Conservation (phyloP, 768 basidiomycete species). For the Calocera viscosa region DNA sequence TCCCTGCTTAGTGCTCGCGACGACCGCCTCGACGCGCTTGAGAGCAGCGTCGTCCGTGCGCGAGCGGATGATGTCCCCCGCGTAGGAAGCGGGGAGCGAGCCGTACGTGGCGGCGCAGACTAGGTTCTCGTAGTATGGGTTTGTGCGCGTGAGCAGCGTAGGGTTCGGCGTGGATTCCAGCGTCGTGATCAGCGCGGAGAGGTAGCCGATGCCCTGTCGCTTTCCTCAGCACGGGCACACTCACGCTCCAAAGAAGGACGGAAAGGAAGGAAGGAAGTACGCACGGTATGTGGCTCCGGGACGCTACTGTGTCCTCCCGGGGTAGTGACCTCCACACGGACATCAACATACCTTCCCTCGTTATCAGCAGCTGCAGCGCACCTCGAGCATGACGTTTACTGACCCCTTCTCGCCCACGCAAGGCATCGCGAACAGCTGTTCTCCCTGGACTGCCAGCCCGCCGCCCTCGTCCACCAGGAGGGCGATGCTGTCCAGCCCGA, state of each 20-base stretch:
- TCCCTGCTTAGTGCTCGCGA: not conserved
- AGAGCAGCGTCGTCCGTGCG: slow-evolving; percentile 41
- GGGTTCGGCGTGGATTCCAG: slow-evolving; percentile 51
- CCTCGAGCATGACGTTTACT: slow-evolving; percentile 33
- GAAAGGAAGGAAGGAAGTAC: slow-evolving; percentile 16
- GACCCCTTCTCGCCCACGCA: slow-evolving; percentile 9
- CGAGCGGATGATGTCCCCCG: slow-evolving; percentile 38
- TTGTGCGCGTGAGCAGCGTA: slow-evolving; percentile 39
- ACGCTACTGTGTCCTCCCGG: slow-evolving; percentile 79
- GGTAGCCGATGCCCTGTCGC: slow-evolving; percentile 64
- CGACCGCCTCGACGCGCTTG: slow-evolving; percentile 33
- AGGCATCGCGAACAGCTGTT: slow-evolving; percentile 4
- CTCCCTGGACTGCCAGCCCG: slow-evolving; percentile 22
- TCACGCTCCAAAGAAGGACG: no score
- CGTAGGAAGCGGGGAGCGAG: slow-evolving; percentile 37
- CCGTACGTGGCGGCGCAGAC: slow-evolving; percentile 59
- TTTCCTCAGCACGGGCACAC: no score
- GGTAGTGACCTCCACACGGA: slow-evolving; percentile 51
- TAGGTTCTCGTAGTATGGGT: slow-evolving; percentile 46
- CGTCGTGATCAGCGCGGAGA: slow-evolving; percentile 53
- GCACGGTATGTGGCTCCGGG: slow-evolving; percentile 67
- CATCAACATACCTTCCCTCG: slow-evolving; percentile 64
- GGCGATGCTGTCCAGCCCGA: slow-evolving; percentile 59
- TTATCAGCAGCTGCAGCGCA: slow-evolving; percentile 49
- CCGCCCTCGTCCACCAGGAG: slow-evolving; percentile 84